Base-by-base conservation (phyloP, 1,284 basidiomycete species). In the Malassezia furfur region DNA sequence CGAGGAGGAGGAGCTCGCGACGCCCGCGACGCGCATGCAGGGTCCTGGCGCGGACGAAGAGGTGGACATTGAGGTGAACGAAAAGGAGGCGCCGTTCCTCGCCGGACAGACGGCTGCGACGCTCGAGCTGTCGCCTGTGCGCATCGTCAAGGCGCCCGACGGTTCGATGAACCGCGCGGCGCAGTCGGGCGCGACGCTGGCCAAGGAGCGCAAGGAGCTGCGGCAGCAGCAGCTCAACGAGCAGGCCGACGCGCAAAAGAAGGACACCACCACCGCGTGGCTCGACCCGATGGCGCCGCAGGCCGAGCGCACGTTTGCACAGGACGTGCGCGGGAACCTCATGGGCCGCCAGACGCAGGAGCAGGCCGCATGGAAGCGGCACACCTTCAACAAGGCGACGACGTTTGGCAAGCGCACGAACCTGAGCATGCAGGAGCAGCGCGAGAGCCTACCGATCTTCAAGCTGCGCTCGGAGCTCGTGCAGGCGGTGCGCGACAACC, bases 51-150 rank as follows among this genome's bases (percentile, higher is more conserved):
- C 67, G n/a, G 71, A 73, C 43, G 72, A 74, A 37, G 94, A 98
- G 70, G 77, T 99, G 46, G 94, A 98, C 68, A 90, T 99, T 37
- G 94, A 99, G 75, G 85, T 98, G 57, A 85, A 87, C 63, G 94
- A 98, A 72, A 89, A 94, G 54, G 94, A 99, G 72, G 91, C 94
- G 0, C 83, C 93, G 0, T 99, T 99, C 82, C 78, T 99, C 25
- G 84, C 87, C 30, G 94, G 94, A 9, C 93, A 98, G 77, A 96
- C 91, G 48, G 91, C 91, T 76, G 84, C 87, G 58, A 91, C 90
- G 0, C 81, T 96, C 39, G 90, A 98, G 64, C 81, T 99, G 48
- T 94, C 90, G 68, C 94, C 94, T 0, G 89, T 98, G 66, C 96
- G 96, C 77, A 78, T 79, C 54, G 88, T 98, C 67, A 78, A 77